Evolutionary conservation across 352 stramenopile species (phyloP).

Genomic region (Phytopythium mirpurense): DNA sequence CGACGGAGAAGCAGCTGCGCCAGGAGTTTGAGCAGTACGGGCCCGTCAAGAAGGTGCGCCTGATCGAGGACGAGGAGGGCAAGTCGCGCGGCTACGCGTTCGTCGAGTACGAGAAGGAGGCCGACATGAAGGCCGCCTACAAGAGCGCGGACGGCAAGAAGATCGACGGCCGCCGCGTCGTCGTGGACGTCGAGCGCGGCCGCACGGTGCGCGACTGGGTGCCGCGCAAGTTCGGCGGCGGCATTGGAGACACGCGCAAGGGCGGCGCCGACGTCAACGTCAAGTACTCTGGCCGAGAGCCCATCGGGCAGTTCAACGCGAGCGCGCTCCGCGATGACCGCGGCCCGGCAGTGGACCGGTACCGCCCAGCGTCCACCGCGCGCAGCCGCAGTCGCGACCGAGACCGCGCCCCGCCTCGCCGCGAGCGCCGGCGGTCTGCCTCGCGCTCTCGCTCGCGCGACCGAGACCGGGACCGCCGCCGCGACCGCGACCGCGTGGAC

Average conservation of each 20-base stretch:
- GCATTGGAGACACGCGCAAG: conserved; percentile 88
- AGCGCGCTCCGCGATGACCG: conserved; percentile 6
- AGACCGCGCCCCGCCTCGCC: conserved; percentile 24
- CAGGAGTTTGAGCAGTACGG: conserved; percentile 96
- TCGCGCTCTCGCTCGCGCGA: conserved; percentile 35
- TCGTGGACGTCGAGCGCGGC: conserved; percentile 97
- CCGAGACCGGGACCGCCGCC: conserved; percentile 13
- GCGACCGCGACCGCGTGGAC: conserved; percentile 16
- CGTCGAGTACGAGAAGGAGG: conserved; percentile 98
- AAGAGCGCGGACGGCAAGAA: conserved; percentile 93
- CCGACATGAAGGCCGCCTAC: conserved; percentile 95
- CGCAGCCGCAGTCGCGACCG: conserved; percentile 25
- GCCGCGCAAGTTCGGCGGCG: conserved; percentile 92
- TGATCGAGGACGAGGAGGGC: conserved; percentile 84
- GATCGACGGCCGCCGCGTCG: conserved; percentile 94
- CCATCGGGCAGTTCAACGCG: conserved; percentile 18
- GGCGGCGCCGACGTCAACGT: conserved; percentile 75
- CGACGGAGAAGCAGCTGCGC: conserved; percentile 96
- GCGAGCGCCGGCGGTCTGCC: conserved; percentile 21
- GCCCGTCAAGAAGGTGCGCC: conserved; percentile 81
- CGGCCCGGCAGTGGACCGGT: conserved; percentile 4
- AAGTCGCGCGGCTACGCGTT: conserved; percentile 96
- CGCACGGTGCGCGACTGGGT: conserved; percentile 97
- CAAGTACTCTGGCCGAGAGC: conserved; percentile 62
- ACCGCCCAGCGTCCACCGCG: conserved; percentile 9